phyloP scores from a whole-genome alignment of 495 filamentous ascomycete species.

The Aspergillus nanangensis region DNA sequence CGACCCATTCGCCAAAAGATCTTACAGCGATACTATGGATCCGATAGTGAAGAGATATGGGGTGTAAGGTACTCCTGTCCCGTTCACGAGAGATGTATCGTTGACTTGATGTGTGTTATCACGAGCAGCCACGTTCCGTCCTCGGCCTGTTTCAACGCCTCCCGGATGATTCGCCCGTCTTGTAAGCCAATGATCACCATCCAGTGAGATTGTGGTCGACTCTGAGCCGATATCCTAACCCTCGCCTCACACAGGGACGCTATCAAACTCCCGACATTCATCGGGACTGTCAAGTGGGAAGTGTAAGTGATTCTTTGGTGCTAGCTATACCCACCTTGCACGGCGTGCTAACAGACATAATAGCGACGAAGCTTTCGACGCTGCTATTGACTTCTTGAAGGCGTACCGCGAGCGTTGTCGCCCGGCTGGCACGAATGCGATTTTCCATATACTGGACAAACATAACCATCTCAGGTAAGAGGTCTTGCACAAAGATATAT shows the following conservation, averaged over 20 bases:
- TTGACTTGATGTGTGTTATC: neutral
- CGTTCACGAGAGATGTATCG: neutral
- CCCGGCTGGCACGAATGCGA: neutral
- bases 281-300: constrained; percentile 2
- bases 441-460: neutral
- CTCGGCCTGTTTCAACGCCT: neutral
- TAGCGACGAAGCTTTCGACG: neutral
- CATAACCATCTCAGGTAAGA: constrained; percentile 1
- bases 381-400: neutral
- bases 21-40: neutral
- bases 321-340: no score
- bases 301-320: neutral
- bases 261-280: neutral
- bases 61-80: neutral
- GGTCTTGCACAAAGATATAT: neutral
- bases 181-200: neutral
- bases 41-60: constrained; percentile 1
- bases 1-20: neutral
- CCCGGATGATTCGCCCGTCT: neutral
- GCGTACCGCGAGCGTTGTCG: neutral
- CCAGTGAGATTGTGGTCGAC: neutral
- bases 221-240: no score
- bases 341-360: neutral
- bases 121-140: neutral
- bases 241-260: neutral